Conservation (phyloP, 139 green algal genomes). For the Mesostigma viride region DNA sequence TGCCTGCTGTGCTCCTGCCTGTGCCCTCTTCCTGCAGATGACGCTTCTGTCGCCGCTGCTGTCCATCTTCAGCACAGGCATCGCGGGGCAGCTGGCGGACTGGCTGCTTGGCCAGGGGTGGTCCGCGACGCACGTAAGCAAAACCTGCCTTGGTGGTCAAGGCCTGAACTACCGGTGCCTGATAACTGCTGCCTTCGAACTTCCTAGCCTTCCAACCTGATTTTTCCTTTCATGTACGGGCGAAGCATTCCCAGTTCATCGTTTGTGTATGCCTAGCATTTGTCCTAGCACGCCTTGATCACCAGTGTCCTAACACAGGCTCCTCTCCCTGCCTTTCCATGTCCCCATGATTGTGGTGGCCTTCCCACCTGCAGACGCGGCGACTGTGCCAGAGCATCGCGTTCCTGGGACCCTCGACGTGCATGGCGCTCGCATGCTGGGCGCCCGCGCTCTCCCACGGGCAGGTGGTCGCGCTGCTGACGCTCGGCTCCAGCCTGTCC, state of each 20-base stretch:
- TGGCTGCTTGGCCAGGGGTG: too few relatives aligned
- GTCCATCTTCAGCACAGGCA: too few relatives aligned
- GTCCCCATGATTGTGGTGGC: not conserved
- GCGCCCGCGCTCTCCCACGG: not conserved
- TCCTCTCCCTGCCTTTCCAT: not conserved
- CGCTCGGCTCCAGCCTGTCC: constrained; percentile 17
- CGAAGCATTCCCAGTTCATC: not conserved
- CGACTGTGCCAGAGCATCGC: constrained; percentile 71
- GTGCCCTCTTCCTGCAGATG: too few relatives aligned
- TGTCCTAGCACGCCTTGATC: not conserved
- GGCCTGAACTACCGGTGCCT: too few relatives aligned
- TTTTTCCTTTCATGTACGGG: constrained; percentile 1
- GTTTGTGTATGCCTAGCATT: not conserved
- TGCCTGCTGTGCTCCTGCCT: too few relatives aligned
- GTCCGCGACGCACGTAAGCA: too few relatives aligned
- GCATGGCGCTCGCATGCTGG: constrained; percentile 39
- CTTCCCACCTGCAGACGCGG: constrained; percentile 42
- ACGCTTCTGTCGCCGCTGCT: too few relatives aligned
- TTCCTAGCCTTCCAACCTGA: too few relatives aligned
- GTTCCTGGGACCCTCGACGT: constrained; percentile 73
- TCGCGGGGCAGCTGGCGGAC: too few relatives aligned
- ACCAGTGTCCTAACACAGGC: too few relatives aligned
- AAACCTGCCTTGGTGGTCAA: too few relatives aligned
- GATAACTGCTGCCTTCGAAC: too few relatives aligned
- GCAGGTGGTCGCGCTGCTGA: constrained; percentile 19